Percentiles rank a stretch among this genome's conserved stretches.
These are phyloP conservation scores for Raffaelea albimanens DNA, from an alignment of 2,329 filamentous ascomycete species.

Conservation along the genomic window DNA sequence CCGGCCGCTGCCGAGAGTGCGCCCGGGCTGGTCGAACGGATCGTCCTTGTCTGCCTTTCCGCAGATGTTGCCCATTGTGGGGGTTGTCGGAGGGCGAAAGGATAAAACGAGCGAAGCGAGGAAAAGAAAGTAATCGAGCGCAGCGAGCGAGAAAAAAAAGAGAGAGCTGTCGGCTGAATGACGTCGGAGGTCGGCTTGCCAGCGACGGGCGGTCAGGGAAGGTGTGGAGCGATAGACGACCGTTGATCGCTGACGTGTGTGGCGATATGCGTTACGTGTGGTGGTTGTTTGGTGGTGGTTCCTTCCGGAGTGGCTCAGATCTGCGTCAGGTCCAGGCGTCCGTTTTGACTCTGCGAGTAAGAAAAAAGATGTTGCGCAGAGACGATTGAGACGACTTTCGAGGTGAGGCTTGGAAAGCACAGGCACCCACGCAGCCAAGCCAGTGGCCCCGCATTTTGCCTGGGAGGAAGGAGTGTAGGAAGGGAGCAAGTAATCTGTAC, in stretches of 20 bases:
- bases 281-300: too few relatives aligned
- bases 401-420: too few relatives aligned
- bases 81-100: not conserved
- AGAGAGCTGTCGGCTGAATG: not conserved
- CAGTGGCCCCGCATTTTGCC: too few relatives aligned
- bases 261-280: not conserved
- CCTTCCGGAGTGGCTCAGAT: too few relatives aligned
- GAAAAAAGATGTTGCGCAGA: too few relatives aligned
- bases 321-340: too few relatives aligned
- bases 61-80: constrained; percentile 75
- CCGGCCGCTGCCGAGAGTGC: constrained; percentile 54
- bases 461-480: too few relatives aligned
- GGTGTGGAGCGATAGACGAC: not conserved
- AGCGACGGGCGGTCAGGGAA: not conserved
- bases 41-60: constrained; percentile 59
- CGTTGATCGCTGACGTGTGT: not conserved
- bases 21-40: constrained; percentile 63
- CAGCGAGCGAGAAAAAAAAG: not conserved
- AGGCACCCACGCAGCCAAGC: too few relatives aligned
- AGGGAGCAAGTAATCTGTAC: too few relatives aligned
- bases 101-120: not conserved
- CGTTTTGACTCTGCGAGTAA: not conserved
- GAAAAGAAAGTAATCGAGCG: not conserved
- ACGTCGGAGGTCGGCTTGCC: not conserved
- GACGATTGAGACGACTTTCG: too few relatives aligned